These are phyloP conservation scores for Salix brachista DNA, from an alignment of 345 rosid species.

Conservation along the genomic window DNA sequence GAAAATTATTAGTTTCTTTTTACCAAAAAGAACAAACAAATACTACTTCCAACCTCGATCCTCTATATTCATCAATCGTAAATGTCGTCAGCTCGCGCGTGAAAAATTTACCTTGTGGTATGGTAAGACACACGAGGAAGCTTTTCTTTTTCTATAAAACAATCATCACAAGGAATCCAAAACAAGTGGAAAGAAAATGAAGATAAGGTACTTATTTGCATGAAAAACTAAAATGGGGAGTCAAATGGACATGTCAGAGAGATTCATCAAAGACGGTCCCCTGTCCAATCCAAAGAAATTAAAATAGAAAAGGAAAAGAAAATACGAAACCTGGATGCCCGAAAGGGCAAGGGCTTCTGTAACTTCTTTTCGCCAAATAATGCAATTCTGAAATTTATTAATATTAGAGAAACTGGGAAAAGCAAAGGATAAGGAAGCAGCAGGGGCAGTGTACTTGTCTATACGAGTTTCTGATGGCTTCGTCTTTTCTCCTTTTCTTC, in stretches of 20 bases:
- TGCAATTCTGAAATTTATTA: neutral
- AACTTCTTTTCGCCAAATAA: neutral
- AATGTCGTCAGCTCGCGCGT: neutral
- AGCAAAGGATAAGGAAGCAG: neutral
- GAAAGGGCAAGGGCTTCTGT: neutral
- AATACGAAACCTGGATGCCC: neutral
- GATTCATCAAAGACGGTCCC: constrained; percentile 2
- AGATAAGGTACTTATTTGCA: neutral
- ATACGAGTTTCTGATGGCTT: neutral
- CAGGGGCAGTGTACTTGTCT: neutral
- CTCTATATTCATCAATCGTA: neutral
- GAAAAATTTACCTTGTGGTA: neutral
- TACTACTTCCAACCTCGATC: neutral
- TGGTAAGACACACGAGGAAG: neutral
- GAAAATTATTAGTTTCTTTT: neutral
- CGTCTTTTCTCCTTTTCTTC: neutral
- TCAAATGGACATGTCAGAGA: constrained; percentile 8
- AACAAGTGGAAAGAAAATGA: neutral
- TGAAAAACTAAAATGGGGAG: neutral
- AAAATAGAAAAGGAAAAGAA: no score
- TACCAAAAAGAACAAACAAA: no score
- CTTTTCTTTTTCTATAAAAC: neutral
- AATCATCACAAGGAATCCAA: neutral
- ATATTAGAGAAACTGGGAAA: neutral
- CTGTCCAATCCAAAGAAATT: constrained; percentile 8